phyloP scores from a whole-genome alignment of 345 rosid genomes.

The Pelargonium nanum region DNA sequence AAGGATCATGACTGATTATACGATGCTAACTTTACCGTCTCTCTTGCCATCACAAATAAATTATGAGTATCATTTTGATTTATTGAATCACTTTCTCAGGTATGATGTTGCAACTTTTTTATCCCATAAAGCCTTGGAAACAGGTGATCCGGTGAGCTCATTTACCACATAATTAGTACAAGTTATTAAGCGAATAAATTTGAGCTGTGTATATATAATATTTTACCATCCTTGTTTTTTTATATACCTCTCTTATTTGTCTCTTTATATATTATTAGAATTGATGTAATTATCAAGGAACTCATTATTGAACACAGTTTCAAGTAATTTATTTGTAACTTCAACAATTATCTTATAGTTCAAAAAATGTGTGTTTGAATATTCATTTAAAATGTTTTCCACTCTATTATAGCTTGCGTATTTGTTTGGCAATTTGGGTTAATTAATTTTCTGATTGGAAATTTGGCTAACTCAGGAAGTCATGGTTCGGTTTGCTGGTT shows the following conservation, averaged over 20 bases:
- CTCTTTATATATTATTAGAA: conserved; percentile 1
- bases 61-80: neutral
- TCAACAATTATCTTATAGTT: neutral
- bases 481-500: conserved; percentile 86
- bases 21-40: neutral
- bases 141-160: conserved; percentile 55
- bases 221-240: neutral
- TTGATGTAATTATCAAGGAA: neutral
- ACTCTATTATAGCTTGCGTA: neutral
- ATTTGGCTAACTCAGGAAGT: conserved; percentile 51
- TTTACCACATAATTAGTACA: neutral
- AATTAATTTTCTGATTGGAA: neutral
- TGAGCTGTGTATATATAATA: neutral
- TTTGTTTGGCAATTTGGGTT: too few species aligned
- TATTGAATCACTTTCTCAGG: conserved; percentile 34
- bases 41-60: too few species aligned
- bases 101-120: conserved; percentile 74
- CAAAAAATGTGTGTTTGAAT: neutral
- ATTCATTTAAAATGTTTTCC: neutral
- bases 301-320: neutral
- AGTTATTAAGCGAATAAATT: neutral
- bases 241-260: neutral
- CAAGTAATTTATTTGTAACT: neutral
- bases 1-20: neutral
- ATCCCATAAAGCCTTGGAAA: conserved; percentile 63